These are phyloP conservation scores for Bertia moriformis DNA, from an alignment of 2,329 filamentous ascomycete genomes.

Conservation along the genomic window DNA sequence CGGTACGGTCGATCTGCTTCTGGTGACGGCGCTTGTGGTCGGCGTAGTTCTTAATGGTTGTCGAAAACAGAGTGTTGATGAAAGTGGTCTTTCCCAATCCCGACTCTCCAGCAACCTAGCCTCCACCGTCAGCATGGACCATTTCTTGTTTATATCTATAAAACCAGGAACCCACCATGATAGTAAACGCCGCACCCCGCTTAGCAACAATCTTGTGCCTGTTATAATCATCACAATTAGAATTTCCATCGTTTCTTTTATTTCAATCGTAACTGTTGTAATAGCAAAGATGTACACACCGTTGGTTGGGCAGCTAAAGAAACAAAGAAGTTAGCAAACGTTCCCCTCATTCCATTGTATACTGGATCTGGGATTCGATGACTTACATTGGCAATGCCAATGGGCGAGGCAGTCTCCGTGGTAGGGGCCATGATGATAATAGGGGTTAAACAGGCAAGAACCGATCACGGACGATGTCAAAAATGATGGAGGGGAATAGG, in stretches of 20 bases:
- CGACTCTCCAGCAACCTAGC: slow-evolving; percentile 90
- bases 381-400: slow-evolving; percentile 1
- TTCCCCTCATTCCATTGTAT: too few species aligned
- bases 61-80: slow-evolving; percentile 99
- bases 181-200: slow-evolving; percentile 94
- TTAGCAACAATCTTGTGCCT: slow-evolving; percentile 62
- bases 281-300: too few species aligned
- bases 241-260: too few species aligned
- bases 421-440: not conserved
- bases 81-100: slow-evolving; percentile 98
- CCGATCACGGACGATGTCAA: not conserved
- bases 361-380: too few species aligned
- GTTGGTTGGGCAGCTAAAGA: not conserved
- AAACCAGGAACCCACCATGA: slow-evolving; percentile 80
- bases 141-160: too few species aligned
- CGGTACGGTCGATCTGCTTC: slow-evolving; percentile 99
- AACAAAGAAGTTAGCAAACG: too few species aligned
- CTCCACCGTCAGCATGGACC: too few species aligned
- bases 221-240: too few species aligned
- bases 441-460: not conserved
- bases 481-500: not conserved
- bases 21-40: slow-evolving; percentile 98
- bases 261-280: too few species aligned
- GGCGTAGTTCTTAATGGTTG: slow-evolving; percentile 99
- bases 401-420: not conserved